Evolutionary conservation across 2,329 filamentous ascomycete genomes (phyloP), one percentile per base, ranked within the genome.

Genomic region (Celoporthe dispersa): DNA sequence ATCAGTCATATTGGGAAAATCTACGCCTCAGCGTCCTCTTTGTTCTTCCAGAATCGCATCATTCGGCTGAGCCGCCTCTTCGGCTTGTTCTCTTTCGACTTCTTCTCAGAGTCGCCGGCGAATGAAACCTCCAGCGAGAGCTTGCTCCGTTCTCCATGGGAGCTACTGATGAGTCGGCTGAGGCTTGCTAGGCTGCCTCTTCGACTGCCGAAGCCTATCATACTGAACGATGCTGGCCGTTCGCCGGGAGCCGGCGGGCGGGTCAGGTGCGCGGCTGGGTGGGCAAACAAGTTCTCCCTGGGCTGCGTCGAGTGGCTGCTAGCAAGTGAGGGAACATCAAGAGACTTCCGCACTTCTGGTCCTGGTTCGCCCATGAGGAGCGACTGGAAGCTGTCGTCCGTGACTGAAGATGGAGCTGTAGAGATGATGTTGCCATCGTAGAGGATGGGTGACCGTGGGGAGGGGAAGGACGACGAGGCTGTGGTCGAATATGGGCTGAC

Each of bases 241-340:
- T 90, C 86, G 28, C 88, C 86, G 22, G 83, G 82, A 41, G 84
- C 81, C 3, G 81, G 81, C 57, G 83, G 79, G 62, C 84, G 84
- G 9, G 84, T 83, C 72, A 86, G 83, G 44, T 85, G 83, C 73
- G 83, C 82, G 75, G 76, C 71, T 31, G 79, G 79, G 78, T 80
- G 75, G 71, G 79, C 74, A 60, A 85, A 85, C 48, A 82, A 82
- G 75, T 91, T 92, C 74, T 92, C 90, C 61, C 89, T 87, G 8
- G 90, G 91, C 87, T 91, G 93, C 12, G 91, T 93, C 12, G 92
- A 94, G 74, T 91, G 90, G 76, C 91, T 93, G 76, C 91, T 94
- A 1, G 91, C 92, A 73, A 90, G 80, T 1, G 92, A 94, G 2
- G 92, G 91, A 19, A 93, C 89, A 74, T 93, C 92, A 73, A 79